Evolutionary conservation across 805 yeast species (phyloP), one percentile per base, ranked within the genome.

Genomic region (Hanseniaspora thailandica): DNA sequence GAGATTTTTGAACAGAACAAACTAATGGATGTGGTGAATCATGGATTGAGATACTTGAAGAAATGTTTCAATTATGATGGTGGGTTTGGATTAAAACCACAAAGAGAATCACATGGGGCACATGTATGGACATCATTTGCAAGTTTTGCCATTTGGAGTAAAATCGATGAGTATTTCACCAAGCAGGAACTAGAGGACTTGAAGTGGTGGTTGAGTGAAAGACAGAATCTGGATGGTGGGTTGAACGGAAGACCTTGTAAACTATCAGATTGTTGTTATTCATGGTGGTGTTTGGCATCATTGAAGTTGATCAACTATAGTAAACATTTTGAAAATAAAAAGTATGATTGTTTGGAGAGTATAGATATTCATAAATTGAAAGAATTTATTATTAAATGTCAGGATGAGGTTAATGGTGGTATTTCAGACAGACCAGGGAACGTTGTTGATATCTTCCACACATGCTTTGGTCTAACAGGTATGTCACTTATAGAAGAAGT

Each of bases 181-280:
- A 54, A 60, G 5, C 68, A 66, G 30, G 68, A 69, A 48, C 52
- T 64, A 5, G 77, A 77, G 26, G 65, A 76, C 45, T 71, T 86
- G 12, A 80, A 82, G 2, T 79, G 84, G 78, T 93, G 98, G 97
- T 71, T 93, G 19, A 76, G 90, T 61, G 97, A 93, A 63, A 71
- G 99, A 55, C 99, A 93, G 66, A 76, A 86, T 8, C 71, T 69
- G 17, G 75, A 75, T 28, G 99, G 99, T 5, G 99, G 99, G 0
- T 72, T 93, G 53, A 93, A 93, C 63, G 99, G 99, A 0, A 76
- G 99, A 48, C 96, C 97, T 0, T 95, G 93, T 55, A 93, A 93
- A 64, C 69, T 87, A 19, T 95, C 97, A 0, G 99, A 93, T 66
- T 96, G 86, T n/a, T 93, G 99, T 64, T 93, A 93, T 65, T 81